phyloP scores from a whole-genome alignment of 352 stramenopile species.

The Aphanomyces astaci region DNA sequence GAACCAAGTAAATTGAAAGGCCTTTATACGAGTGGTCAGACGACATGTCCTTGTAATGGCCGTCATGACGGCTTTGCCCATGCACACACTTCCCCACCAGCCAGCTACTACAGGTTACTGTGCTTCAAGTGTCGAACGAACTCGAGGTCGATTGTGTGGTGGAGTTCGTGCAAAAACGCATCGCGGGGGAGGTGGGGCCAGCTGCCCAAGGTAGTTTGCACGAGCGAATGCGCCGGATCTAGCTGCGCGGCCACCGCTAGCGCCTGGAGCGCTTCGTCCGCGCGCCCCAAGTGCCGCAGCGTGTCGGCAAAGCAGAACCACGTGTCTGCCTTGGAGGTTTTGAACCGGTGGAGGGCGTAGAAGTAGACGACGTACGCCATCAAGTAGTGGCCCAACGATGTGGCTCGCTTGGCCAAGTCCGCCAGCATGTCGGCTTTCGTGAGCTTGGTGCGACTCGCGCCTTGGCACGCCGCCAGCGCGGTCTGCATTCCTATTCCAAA shows the following conservation, averaged over 20 bases:
- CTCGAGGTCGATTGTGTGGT: background rate
- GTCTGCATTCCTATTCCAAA: conserved; percentile 22
- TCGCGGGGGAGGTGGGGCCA: background rate
- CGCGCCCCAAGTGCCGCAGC: conserved; percentile 47
- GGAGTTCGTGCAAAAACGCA: background rate
- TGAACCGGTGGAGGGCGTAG: conserved; percentile 36
- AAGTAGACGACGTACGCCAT: conserved; percentile 37
- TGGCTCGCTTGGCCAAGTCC: conserved; percentile 41
- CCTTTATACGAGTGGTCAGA: no score
- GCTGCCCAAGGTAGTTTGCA: background rate
- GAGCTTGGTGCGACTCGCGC: background rate
- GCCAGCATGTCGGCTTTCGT: conserved; percentile 47
- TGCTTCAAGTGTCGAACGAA: background rate
- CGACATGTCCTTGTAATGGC: no score
- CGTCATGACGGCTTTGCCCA: no score
- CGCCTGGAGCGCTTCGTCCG: conserved; percentile 35
- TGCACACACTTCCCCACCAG: no score
- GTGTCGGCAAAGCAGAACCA: conserved; percentile 56
- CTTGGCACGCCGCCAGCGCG: conserved; percentile 36
- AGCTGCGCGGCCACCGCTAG: conserved; percentile 39
- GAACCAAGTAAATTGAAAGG: no score
- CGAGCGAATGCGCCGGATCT: conserved; percentile 26
- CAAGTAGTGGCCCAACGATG: conserved; percentile 45
- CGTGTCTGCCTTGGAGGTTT: conserved; percentile 3
- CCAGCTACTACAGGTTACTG: no score